Evolutionary conservation across 73 alveolate species (phyloP).

Genomic region (Tetrahymena thermophila): DNA sequence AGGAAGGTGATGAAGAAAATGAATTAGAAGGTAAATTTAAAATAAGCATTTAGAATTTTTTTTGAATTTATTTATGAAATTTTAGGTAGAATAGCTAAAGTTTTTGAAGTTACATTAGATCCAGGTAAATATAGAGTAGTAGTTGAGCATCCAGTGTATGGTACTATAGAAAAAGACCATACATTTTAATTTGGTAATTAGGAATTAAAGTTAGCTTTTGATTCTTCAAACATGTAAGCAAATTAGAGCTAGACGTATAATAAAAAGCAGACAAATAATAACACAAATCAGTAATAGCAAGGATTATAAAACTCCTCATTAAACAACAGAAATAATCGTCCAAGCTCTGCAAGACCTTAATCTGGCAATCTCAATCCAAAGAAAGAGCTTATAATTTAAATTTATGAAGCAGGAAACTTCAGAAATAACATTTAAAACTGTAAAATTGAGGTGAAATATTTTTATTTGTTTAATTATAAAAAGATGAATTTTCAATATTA

Average conservation of each 20-base stretch:
- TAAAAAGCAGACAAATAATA: neutral
- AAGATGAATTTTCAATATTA: neutral
- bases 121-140: neutral
- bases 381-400: neutral
- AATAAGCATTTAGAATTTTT: neutral
- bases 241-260: neutral
- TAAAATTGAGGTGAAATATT: neutral
- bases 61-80: neutral
- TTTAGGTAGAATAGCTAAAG: neutral
- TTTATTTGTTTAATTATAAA: neutral
- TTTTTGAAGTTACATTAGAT: neutral
- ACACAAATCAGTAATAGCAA: neutral
- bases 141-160: neutral
- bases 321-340: neutral
- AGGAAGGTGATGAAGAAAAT: neutral
- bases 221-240: neutral
- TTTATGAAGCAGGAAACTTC: neutral
- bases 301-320: neutral
- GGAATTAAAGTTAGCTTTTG: neutral
- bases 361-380: neutral
- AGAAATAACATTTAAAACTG: neutral
- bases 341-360: neutral
- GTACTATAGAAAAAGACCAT: neutral
- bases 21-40: neutral
- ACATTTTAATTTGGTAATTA: neutral